Base-by-base conservation (phyloP, 139 green algal genomes). In the Penium margaritaceum region DNA sequence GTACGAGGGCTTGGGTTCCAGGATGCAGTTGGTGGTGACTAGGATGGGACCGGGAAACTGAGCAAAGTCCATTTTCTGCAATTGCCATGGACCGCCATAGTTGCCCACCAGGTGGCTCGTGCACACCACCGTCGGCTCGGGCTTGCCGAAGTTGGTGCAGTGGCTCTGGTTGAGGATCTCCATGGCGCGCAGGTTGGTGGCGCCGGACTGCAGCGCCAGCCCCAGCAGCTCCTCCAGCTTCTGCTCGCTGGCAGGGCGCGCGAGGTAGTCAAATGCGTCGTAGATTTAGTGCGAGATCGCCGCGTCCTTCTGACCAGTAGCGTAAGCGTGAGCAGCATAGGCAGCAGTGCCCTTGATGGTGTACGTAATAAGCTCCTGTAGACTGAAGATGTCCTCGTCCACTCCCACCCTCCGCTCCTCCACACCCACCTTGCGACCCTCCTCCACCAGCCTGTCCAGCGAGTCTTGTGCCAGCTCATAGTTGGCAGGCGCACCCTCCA, bases 1-100 rank as follows among this genome's bases (percentile, higher is more conserved):
- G 78, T 90, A 88, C 0, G 57, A 43, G 39, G 72, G 32, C 2
- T 78, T 58, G 5, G 88, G 88, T 39, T 91, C 85, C 62, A 90
- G 63, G 44, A 91, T 79, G 79, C 88, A 92, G 86, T 92, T 92
- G 74, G 85, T 90, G 65, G 88, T 92, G 27, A 87, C 84, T 34
- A 89, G 75, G 36, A 91, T 80, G 19, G 87, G 30, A 17, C 86
- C 84, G 29, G 83, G 85, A 63, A 83, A 84, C 21, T 61, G 46
- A 7, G 71, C 82, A 76, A 91, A 91, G 27, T 92, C 88, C 5
- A 73, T 72, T 78, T 85, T 84, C 79, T 92, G 87, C 63, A 64
- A 41, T 46, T 87, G 78, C 81, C 87, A 91, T 0, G 87, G 83
- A 37, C 85, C 83, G 43, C 85, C 85, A 57, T 82, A 90, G 78